Conservation (phyloP, 2,329 filamentous ascomycete species). For the Monilinia laxa region DNA sequence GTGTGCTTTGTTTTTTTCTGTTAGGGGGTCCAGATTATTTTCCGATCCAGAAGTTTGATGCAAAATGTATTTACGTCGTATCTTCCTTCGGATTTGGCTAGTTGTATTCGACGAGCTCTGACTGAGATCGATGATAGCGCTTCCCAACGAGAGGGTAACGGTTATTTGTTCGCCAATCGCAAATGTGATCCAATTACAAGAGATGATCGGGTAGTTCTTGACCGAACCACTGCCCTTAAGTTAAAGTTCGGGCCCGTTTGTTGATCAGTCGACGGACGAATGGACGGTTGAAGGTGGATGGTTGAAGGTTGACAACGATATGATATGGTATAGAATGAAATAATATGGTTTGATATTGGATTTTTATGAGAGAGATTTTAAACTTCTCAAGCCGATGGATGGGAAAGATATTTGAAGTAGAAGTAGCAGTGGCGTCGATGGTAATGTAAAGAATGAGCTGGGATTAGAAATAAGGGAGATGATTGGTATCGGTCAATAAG, state of each 20-base stretch:
- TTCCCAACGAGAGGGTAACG: conserved; percentile 12
- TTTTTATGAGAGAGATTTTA: not conserved
- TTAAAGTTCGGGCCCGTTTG: not conserved
- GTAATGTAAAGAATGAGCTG: not conserved
- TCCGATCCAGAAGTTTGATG: conserved; percentile 9
- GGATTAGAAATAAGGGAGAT: conserved; percentile 2
- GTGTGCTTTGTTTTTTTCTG: not conserved
- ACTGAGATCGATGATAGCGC: conserved; percentile 11
- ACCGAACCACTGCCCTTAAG: not conserved
- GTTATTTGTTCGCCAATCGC: conserved; percentile 22
- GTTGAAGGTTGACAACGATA: not conserved
- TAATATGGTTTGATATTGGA: not conserved
- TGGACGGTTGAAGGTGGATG: not conserved
- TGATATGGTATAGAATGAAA: not conserved
- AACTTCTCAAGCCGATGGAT: not conserved
- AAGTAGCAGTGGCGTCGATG: not conserved
- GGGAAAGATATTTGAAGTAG: not conserved
- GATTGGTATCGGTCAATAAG: conserved; percentile 15
- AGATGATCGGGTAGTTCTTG: conserved; percentile 10
- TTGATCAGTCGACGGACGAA: conserved; percentile 14
- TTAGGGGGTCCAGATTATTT: not conserved
- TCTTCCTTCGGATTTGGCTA: not conserved
- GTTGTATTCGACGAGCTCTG: not conserved
- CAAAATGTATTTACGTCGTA: conserved; percentile 8
- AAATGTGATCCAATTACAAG: conserved; percentile 17